Evolutionary conservation across 225 moss, liverwort and hornwort genomes (phyloP).

Genomic region (Marchantia polymorpha): DNA sequence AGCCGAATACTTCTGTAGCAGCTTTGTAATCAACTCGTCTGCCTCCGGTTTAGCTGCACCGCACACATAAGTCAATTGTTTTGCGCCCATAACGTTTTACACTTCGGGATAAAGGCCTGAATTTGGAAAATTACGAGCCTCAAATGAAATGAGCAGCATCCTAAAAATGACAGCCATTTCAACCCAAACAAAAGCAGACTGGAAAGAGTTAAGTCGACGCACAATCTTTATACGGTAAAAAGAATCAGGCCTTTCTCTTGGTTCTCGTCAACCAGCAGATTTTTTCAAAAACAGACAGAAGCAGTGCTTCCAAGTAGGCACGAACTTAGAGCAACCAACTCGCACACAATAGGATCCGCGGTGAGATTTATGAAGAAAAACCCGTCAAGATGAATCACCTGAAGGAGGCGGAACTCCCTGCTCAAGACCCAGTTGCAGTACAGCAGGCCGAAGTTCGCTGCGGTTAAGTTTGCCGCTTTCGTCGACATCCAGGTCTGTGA

Average conservation of each 20-base stretch:
- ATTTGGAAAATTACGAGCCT: not conserved
- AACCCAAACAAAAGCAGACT: not conserved
- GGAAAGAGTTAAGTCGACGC: not conserved
- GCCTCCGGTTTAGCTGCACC: slow-evolving; percentile 73
- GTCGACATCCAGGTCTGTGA: slow-evolving; percentile 81
- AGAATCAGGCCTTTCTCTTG: not conserved
- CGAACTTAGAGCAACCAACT: not conserved
- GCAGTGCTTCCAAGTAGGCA: too few relatives aligned
- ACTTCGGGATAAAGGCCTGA: not conserved
- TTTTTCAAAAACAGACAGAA: not conserved
- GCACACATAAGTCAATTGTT: not conserved
- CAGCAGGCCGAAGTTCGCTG: slow-evolving; percentile 91
- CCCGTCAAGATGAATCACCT: slow-evolving; percentile 34
- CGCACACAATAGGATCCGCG: not conserved
- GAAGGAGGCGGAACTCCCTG: slow-evolving; percentile 90
- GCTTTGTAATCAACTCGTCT: slow-evolving; percentile 66
- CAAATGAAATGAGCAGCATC: too few relatives aligned
- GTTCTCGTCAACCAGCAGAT: not conserved
- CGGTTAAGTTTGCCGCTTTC: slow-evolving; percentile 94
- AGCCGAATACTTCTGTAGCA: slow-evolving; percentile 63
- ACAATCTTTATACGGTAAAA: not conserved
- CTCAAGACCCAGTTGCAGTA: slow-evolving; percentile 82
- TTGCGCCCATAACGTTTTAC: too few relatives aligned
- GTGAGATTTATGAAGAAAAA: too few relatives aligned
- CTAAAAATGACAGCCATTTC: not conserved